A percentile compares a stretch with the other conserved stretches of the same genome.
Evolutionary conservation across 768 basidiomycete species (phyloP).

Genomic region (Agrocybe praecox): DNA sequence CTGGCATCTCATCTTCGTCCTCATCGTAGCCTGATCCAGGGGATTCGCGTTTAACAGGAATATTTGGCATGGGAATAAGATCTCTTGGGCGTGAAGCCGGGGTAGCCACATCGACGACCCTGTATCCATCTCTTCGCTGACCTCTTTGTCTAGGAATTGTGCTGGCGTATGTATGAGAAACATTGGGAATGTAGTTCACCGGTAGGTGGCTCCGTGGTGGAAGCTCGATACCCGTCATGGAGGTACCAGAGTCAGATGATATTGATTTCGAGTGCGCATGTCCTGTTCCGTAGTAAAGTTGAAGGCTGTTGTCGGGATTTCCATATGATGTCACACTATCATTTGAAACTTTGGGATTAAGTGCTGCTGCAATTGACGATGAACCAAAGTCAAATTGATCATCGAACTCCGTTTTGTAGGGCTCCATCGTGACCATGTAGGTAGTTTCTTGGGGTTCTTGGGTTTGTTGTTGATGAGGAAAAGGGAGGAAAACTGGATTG

Average conservation of each 20-base stretch:
- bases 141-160: neutral
- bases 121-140: slow-evolving; percentile 45
- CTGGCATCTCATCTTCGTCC: slow-evolving; percentile 51
- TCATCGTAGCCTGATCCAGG: slow-evolving; percentile 43
- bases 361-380: neutral
- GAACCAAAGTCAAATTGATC: neutral
- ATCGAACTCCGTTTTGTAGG: neutral
- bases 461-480: neutral
- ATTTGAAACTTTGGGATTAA: neutral
- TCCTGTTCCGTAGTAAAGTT: neutral
- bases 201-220: slow-evolving; percentile 11
- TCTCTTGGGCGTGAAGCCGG: slow-evolving; percentile 38
- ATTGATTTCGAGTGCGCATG: neutral
- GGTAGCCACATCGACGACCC: slow-evolving; percentile 46
- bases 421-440: neutral
- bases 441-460: neutral
- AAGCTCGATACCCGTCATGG: slow-evolving; percentile 2
- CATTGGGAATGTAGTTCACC: neutral
- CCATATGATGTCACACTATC: neutral
- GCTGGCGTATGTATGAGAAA: slow-evolving; percentile 30
- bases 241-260: slow-evolving; percentile 1
- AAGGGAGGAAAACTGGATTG: neutral
- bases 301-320: neutral
- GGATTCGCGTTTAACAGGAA: slow-evolving; percentile 32
- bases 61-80: slow-evolving; percentile 60